Percentiles rank a stretch among this genome's conserved stretches.
phyloP scores from a whole-genome alignment of 1,139 yeast species.

The Nakaseomyces glabratus region DNA sequence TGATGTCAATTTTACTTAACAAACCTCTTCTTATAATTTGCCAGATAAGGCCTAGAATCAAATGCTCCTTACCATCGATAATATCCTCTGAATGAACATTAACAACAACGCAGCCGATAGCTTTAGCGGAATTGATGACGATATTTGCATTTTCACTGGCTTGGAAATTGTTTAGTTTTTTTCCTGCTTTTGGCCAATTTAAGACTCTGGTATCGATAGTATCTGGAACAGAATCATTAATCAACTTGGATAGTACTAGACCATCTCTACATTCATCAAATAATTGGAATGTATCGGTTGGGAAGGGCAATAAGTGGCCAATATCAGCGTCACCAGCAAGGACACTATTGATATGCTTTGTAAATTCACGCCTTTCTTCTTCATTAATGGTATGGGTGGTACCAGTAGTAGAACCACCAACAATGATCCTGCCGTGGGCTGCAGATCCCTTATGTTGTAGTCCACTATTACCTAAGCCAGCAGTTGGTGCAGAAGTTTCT shows the following conservation, averaged over 20 bases:
- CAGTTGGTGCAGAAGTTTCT: conserved; percentile 21
- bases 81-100: conserved; percentile 96
- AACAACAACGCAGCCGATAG: conserved; percentile 96
- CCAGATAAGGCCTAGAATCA: conserved; percentile 94
- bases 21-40: conserved; percentile 95
- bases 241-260: conserved; percentile 79
- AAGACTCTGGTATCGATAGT: conserved; percentile 97
- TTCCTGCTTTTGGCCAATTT: conserved; percentile 74
- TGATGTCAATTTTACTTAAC: conserved; percentile 88
- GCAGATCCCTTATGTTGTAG: conserved; percentile 46
- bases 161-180: conserved; percentile 84
- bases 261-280: conserved; percentile 98
- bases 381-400: conserved; percentile 97
- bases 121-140: conserved; percentile 96
- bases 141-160: conserved; percentile 96
- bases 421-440: conserved; percentile 59
- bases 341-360: conserved; percentile 89
- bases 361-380: conserved; percentile 92
- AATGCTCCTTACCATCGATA: conserved; percentile 93
- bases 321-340: conserved; percentile 83
- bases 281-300: conserved; percentile 87
- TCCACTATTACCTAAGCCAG: conserved; percentile 26
- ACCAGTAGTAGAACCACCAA: conserved; percentile 75
- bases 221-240: conserved; percentile 96
- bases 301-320: conserved; percentile 81